Conservation (phyloP, 331 rosid species). For the Quercus tomentella region DNA sequence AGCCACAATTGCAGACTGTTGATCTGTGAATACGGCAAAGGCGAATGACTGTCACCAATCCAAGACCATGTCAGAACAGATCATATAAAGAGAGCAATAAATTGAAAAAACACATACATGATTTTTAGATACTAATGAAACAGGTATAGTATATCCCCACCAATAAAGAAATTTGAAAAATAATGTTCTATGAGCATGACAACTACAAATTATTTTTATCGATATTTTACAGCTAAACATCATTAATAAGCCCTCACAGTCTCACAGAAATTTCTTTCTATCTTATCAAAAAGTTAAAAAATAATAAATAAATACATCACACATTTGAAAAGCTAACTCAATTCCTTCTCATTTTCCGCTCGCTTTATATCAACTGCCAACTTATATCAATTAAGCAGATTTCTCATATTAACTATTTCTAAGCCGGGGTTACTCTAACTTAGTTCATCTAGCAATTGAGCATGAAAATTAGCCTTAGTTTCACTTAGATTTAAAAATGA, state of each 20-base stretch:
- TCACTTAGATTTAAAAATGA: neutral
- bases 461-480: neutral
- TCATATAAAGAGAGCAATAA: neutral
- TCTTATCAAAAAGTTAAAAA: neutral
- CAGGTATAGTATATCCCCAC: too few relatives aligned
- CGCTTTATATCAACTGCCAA: neutral
- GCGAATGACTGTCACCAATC: slow-evolving; percentile 68
- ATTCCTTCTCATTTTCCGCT: neutral
- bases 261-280: too few relatives aligned
- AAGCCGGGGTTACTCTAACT: neutral
- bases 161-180: neutral
- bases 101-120: neutral
- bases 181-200: neutral
- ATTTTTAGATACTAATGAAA: neutral
- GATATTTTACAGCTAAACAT: neutral
- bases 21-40: slow-evolving; percentile 82
- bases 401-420: neutral
- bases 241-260: neutral
- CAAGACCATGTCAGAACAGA: neutral
- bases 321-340: neutral
- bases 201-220: neutral
- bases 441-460: neutral
- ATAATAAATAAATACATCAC: neutral
- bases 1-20: slow-evolving; percentile 77
- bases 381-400: neutral